Evolutionary conservation across 1,284 basidiomycete species (phyloP).

Genomic region (Rugosomyces carneus): DNA sequence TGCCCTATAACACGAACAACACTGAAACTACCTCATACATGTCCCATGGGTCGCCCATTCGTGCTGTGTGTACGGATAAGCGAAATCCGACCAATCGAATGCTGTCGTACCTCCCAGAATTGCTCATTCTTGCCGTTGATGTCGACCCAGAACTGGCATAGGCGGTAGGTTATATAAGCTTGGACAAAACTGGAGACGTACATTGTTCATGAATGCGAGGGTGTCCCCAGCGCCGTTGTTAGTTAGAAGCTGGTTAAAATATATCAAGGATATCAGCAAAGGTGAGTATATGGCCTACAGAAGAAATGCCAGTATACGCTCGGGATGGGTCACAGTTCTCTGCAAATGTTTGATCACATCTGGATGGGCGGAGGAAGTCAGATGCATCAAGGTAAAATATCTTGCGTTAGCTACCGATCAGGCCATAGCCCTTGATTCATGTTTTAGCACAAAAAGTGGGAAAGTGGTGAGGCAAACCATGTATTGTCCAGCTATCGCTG

Average conservation of each 20-base stretch:
- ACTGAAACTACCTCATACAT: constrained; percentile 48
- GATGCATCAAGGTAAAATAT: constrained; percentile 1
- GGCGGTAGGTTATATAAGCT: background rate
- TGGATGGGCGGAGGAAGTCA: constrained; percentile 22
- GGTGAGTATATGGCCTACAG: constrained; percentile 28
- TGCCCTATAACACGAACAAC: background rate
- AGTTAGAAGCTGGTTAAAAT: constrained; percentile 43
- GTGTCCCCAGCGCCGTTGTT: constrained; percentile 54
- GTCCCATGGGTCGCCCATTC: constrained; percentile 75
- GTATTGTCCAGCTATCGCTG: constrained; percentile 67
- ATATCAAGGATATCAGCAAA: background rate
- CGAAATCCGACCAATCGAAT: background rate
- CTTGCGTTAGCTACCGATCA: constrained; percentile 40
- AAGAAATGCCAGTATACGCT: constrained; percentile 50
- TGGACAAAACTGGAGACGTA: constrained; percentile 15
- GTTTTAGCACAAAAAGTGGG: constrained; percentile 7
- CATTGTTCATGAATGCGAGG: constrained; percentile 61
- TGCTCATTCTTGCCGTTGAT: constrained; percentile 53
- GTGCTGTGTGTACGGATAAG: constrained; percentile 33
- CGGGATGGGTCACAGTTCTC: constrained; percentile 62
- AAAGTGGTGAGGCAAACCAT: constrained; percentile 37
- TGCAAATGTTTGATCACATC: constrained; percentile 64
- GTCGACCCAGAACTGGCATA: constrained; percentile 55
- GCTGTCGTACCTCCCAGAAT: constrained; percentile 59
- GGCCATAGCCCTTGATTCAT: constrained; percentile 55